These are phyloP conservation scores for Posidonia oceanica DNA, from an alignment of 116 monocot genomes.

Conservation along the genomic window DNA sequence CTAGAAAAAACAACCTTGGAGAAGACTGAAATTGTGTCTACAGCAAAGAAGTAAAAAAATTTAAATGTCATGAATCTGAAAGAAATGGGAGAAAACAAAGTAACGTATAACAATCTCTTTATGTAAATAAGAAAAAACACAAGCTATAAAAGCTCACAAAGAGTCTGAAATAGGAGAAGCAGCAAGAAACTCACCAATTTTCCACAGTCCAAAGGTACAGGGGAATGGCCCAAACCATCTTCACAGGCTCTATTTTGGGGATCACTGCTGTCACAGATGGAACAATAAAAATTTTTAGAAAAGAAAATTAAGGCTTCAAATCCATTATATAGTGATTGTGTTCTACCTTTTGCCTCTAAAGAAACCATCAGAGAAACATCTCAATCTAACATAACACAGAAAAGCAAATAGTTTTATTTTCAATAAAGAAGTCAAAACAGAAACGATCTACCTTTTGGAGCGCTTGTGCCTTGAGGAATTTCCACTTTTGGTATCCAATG, in stretches of 20 bases:
- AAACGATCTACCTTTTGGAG: constrained; percentile 50
- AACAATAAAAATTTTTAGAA: neutral
- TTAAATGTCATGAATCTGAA: no score
- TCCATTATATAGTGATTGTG: neutral
- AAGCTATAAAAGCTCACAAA: no score
- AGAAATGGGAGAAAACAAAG: no score
- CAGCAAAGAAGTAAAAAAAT: no score
- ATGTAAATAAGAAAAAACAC: no score
- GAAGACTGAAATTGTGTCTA: no score
- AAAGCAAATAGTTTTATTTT: neutral
- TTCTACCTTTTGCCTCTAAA: neutral
- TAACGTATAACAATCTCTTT: no score
- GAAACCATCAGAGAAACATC: neutral
- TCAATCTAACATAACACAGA: neutral
- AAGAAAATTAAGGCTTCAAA: neutral
- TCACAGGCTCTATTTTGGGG: constrained; percentile 4
- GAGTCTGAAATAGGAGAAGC: neutral
- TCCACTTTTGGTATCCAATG: constrained; percentile 14
- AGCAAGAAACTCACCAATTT: constrained; percentile 4
- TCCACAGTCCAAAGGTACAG: neutral
- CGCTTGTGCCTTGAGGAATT: constrained; percentile 40
- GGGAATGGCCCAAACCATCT: neutral
- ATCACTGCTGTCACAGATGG: neutral
- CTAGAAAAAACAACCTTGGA: no score
- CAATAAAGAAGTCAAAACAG: neutral